Conservation (phyloP, 768 basidiomycete species). For the Dioszegia aurantiaca region DNA sequence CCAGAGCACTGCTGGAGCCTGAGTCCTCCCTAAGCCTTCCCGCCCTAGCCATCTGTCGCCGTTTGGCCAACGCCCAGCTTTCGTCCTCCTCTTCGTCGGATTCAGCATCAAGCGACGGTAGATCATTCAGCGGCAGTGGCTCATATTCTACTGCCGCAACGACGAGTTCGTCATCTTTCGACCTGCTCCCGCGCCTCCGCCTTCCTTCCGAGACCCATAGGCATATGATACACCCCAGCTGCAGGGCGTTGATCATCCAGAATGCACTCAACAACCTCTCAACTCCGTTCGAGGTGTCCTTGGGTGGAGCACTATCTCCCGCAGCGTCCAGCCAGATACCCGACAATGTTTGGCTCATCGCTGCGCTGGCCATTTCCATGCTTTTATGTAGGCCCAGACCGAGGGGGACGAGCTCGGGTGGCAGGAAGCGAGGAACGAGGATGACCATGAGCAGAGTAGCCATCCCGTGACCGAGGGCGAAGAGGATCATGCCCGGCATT, state of each 20-base stretch:
- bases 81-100: slow-evolving; percentile 11
- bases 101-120: slow-evolving; percentile 4
- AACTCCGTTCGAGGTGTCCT: slow-evolving; percentile 1
- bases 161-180: neutral
- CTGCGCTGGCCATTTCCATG: slow-evolving; percentile 29
- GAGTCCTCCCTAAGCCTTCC: neutral
- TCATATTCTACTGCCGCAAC: slow-evolving; percentile 15
- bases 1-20: slow-evolving; percentile 13
- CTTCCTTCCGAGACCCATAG: slow-evolving; percentile 22
- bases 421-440: slow-evolving; percentile 28
- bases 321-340: slow-evolving; percentile 29
- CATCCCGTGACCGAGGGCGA: slow-evolving; percentile 31
- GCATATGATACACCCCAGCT: slow-evolving; percentile 14
- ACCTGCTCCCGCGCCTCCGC: neutral
- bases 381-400: slow-evolving; percentile 36
- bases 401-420: slow-evolving; percentile 22
- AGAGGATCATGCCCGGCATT: slow-evolving; percentile 27
- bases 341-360: slow-evolving; percentile 25
- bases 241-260: slow-evolving; percentile 27
- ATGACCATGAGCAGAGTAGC: slow-evolving; percentile 34
- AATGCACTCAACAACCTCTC: slow-evolving; percentile 19
- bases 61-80: neutral
- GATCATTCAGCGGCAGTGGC: slow-evolving; percentile 17
- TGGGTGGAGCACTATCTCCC: neutral
- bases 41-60: neutral